Percentiles rank a stretch among this genome's conserved stretches.
These are phyloP conservation scores for Gnetum montanum DNA, from an alignment of 75 land plant species.

Conservation along the genomic window DNA sequence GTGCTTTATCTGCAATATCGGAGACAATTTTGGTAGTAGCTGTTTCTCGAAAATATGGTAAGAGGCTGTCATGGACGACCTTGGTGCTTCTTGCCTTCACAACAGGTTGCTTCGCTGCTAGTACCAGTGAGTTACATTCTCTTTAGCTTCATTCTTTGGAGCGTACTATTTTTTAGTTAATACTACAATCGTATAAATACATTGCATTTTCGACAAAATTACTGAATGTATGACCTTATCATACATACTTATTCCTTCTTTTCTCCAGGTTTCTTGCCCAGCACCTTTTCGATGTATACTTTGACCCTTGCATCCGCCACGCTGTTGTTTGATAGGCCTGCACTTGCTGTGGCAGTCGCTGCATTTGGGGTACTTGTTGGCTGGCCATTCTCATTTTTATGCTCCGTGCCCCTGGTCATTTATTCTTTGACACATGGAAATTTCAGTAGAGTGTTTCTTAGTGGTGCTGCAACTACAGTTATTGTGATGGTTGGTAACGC, in stretches of 20 bases:
- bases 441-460: conserved; percentile 46
- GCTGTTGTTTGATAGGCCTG: conserved; percentile 52
- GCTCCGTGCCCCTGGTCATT: conserved; percentile 64
- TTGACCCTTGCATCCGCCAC: conserved; percentile 76
- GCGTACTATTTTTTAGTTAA: too few species aligned
- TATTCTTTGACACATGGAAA: conserved; percentile 44
- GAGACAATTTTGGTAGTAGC: conserved; percentile 84
- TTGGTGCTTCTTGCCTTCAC: conserved; percentile 86
- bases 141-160: too few species aligned
- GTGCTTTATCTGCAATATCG: conserved; percentile 52
- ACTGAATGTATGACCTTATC: background rate
- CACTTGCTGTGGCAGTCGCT: conserved; percentile 57
- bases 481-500: conserved; percentile 51
- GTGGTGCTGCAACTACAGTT: conserved; percentile 54
- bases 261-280: conserved; percentile 84
- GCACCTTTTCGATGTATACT: conserved; percentile 95
- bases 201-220: background rate
- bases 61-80: conserved; percentile 73
- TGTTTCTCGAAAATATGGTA: conserved; percentile 71
- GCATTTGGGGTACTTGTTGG: conserved; percentile 83
- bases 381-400: conserved; percentile 96
- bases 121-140: conserved; percentile 70
- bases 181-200: too few species aligned
- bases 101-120: conserved; percentile 94
- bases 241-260: conserved; percentile 5